phyloP scores from a whole-genome alignment of 441 rosid species.

The Capsella rubella region DNA sequence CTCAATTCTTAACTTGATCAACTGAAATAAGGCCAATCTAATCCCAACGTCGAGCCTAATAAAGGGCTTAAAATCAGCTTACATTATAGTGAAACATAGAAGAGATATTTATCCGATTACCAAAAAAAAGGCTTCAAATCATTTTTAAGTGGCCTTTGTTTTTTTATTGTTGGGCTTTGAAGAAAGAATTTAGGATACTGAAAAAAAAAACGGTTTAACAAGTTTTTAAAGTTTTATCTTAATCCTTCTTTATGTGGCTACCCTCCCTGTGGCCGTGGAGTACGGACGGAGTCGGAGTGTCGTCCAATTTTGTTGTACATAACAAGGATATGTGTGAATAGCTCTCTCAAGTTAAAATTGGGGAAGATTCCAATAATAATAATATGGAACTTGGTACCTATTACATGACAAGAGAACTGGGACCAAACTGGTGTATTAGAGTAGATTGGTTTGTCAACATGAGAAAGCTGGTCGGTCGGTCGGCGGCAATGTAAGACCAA shows the following conservation, averaged over 20 bases:
- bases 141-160: background rate
- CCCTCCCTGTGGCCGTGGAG: too few species aligned
- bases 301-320: background rate
- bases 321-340: background rate
- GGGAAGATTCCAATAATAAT: conserved; percentile 15
- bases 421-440: conserved; percentile 21
- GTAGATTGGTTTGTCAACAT: conserved; percentile 36
- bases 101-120: too few species aligned
- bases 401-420: conserved; percentile 27
- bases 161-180: background rate
- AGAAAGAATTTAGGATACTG: background rate
- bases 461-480: conserved; percentile 41
- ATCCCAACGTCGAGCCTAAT: background rate
- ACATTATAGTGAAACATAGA: too few species aligned
- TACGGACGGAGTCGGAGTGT: too few species aligned
- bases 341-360: conserved; percentile 10
- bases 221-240: too few species aligned
- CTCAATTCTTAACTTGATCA: background rate
- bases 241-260: too few species aligned
- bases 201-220: background rate
- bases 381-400: conserved; percentile 1
- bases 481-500: conserved; percentile 35
- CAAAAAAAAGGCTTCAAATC: background rate
- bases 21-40: background rate
- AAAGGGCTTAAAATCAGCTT: too few species aligned